These are phyloP conservation scores for Saccharomyces mikatae DNA, from an alignment of 805 yeast genomes.

Conservation along the genomic window DNA sequence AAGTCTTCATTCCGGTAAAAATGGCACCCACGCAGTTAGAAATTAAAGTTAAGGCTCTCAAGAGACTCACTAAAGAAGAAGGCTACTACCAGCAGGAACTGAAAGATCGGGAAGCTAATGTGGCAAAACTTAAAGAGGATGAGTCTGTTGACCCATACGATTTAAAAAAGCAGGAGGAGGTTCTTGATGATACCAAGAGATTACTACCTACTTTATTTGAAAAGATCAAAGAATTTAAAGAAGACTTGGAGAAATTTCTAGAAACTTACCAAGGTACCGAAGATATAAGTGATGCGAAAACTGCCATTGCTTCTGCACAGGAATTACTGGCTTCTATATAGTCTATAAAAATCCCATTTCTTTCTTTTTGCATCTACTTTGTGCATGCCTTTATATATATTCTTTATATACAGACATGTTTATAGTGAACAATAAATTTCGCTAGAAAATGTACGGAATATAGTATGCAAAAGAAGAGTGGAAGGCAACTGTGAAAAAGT, in stretches of 20 bases:
- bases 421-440: neutral
- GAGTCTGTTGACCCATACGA: constrained; percentile 54
- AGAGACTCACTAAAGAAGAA: constrained; percentile 63
- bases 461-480: neutral
- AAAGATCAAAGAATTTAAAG: constrained; percentile 35
- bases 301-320: constrained; percentile 22
- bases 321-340: constrained; percentile 12
- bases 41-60: constrained; percentile 62
- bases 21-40: constrained; percentile 69
- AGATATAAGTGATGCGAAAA: constrained; percentile 23
- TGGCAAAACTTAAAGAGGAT: constrained; percentile 39
- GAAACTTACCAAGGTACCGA: constrained; percentile 32
- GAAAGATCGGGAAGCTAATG: constrained; percentile 41
- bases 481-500: neutral
- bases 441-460: neutral
- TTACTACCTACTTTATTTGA: constrained; percentile 42
- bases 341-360: neutral
- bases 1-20: neutral
- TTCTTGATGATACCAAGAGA: constrained; percentile 46
- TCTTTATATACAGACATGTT: neutral
- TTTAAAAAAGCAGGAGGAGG: constrained; percentile 46
- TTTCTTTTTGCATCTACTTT: neutral
- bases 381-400: neutral
- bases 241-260: constrained; percentile 35
- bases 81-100: constrained; percentile 51